Evolutionary conservation across 2,329 filamentous ascomycete genomes (phyloP).

Genomic region (Phaeosphaeria sp.): DNA sequence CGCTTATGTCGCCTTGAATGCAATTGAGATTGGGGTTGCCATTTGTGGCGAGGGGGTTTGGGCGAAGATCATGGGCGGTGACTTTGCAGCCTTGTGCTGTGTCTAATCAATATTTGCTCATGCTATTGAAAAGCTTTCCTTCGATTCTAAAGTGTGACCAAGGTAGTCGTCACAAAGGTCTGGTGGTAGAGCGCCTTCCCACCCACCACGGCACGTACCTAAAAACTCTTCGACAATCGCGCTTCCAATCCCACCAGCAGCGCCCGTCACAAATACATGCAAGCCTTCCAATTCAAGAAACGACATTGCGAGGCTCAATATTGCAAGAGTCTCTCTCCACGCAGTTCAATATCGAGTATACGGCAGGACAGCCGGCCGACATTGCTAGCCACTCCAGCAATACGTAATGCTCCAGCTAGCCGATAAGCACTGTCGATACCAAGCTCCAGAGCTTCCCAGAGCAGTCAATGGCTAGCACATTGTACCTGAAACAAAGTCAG

Average conservation of each 20-base stretch:
- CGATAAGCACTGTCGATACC: conserved; percentile 15
- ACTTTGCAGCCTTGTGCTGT: conserved; percentile 62
- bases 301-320: conserved; percentile 38
- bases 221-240: conserved; percentile 60
- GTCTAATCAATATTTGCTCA: too few species aligned
- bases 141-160: too few species aligned
- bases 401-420: conserved; percentile 5
- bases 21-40: conserved; percentile 46
- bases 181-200: too few species aligned
- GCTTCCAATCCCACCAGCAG: conserved; percentile 59
- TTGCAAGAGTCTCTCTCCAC: not conserved
- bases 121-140: too few species aligned
- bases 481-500: not conserved
- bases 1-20: conserved; percentile 56
- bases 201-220: too few species aligned
- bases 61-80: conserved; percentile 58
- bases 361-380: not conserved
- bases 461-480: conserved; percentile 1
- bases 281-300: conserved; percentile 57
- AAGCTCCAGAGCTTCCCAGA: conserved; percentile 2
- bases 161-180: too few species aligned
- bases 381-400: not conserved
- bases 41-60: conserved; percentile 42
- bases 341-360: not conserved
- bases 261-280: conserved; percentile 63